These are phyloP conservation scores for Saccharomyces hybrid DNA, from an alignment of 1,139 yeast genomes.

Conservation along the genomic window DNA sequence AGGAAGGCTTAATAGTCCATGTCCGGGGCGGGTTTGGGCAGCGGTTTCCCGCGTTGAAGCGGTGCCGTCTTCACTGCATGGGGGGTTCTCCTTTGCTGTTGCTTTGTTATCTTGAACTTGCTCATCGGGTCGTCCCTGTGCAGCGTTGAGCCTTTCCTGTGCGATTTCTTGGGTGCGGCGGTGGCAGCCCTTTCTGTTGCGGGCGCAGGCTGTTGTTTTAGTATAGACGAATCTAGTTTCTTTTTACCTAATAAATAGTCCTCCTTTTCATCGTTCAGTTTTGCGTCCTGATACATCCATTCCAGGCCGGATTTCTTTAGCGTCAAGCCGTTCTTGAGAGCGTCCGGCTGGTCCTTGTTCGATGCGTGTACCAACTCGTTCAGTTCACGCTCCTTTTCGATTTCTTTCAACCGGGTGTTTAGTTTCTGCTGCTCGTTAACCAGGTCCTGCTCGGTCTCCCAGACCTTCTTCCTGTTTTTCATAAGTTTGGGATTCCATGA, in stretches of 20 bases:
- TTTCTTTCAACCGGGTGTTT: conserved; percentile 57
- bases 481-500: conserved; percentile 93
- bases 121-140: conserved; percentile 13
- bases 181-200: background rate
- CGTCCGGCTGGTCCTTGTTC: conserved; percentile 19
- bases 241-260: conserved; percentile 46
- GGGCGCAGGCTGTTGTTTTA: conserved; percentile 6
- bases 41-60: background rate
- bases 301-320: conserved; percentile 47
- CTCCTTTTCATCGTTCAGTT: conserved; percentile 33
- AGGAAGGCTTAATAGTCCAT: conserved; percentile 1
- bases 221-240: conserved; percentile 37
- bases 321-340: conserved; percentile 36
- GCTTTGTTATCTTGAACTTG: conserved; percentile 10
- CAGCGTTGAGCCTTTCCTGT: background rate
- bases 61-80: conserved; percentile 4
- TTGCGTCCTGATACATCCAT: conserved; percentile 75
- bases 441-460: conserved; percentile 77
- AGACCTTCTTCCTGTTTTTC: conserved; percentile 79
- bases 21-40: background rate
- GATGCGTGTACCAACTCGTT: conserved; percentile 43
- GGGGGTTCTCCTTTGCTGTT: conserved; percentile 13
- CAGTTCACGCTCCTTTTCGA: conserved; percentile 56
- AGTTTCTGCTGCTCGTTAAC: conserved; percentile 62
- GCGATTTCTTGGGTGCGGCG: background rate